Base-by-base conservation (phyloP, 2,329 filamentous ascomycete species). In the Penicillium capsulatum region DNA sequence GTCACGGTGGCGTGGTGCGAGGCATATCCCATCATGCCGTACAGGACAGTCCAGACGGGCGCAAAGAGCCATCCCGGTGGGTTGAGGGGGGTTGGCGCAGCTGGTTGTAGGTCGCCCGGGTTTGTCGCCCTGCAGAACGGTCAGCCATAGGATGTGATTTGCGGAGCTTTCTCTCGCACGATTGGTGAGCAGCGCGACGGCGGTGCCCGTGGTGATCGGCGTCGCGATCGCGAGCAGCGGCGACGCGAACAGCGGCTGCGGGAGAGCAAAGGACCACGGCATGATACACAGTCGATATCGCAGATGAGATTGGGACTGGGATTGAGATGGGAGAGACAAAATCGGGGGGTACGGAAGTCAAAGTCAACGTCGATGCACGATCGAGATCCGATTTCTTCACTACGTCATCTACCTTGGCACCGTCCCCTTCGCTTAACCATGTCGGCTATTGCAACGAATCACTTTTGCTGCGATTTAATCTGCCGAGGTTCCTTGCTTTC, bases 11-110 rank as follows among this genome's bases (percentile, higher is more conserved):
- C 87, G 31, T 86, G 83, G 67, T 95, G 83, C 24, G 88, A 83
- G 15, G 87, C 84, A 65, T 92, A 96, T 43, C 91, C 91, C 87
- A 95, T 96, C 14, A 85, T 64, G 2, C 70, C 70, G 57, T 81
- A 81, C 11, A 82, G 67, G 3, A 67, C 47, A 7, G 76, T 79
- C 78, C 77, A 81, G 37, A 73, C 71, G 8, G 77, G 76, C 2
- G 73, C 75, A 50, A 80, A 81, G 22, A 79, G 60, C 67, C 72
- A 76, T 22, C 74, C 67, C 4, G 77, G 77, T 6, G 77, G 77
- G 36, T 71, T 66, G 32, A 72, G n/a, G 76, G 75, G 0, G 76
- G 76, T 44, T 70, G 66, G 20, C 60, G 60, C 13, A 71, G 50
- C 0, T 55, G 48, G 15, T 47, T 28, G 53, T 71, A 71, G 27